Conservation (phyloP, 495 filamentous ascomycete genomes). For the Clohesyomyces aquaticus region DNA sequence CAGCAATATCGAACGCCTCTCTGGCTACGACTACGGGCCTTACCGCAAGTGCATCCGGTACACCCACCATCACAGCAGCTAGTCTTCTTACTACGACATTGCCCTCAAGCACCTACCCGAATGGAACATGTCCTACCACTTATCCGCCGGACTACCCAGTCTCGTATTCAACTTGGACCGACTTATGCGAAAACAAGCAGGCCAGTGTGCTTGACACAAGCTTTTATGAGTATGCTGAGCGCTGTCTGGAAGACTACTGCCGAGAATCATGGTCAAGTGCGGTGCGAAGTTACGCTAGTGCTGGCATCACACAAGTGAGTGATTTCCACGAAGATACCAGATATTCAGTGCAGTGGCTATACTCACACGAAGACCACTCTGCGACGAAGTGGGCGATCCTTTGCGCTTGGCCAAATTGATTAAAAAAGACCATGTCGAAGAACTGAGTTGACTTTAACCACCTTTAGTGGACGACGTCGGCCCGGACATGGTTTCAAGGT, state of each 20-base stretch:
- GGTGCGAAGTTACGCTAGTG: background rate
- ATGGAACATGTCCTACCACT: constrained; percentile 15
- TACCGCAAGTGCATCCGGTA: background rate
- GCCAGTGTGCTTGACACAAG: background rate
- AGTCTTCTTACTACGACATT: background rate
- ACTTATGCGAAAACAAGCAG: background rate
- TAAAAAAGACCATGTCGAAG: too few species aligned
- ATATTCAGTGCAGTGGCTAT: too few species aligned
- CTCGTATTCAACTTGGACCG: background rate
- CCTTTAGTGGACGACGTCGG: constrained; percentile 7
- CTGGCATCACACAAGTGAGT: background rate
- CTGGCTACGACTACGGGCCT: background rate
- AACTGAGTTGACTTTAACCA: background rate
- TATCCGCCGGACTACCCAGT: constrained; percentile 7
- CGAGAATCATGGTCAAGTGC: background rate
- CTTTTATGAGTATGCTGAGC: background rate
- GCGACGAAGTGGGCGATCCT: too few species aligned
- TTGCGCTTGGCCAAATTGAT: too few species aligned
- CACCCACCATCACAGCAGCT: constrained; percentile 1
- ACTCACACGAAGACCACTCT: too few species aligned
- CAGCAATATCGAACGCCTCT: background rate
- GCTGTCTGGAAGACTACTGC: constrained; percentile 3
- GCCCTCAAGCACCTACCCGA: background rate
- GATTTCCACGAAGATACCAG: too few species aligned
- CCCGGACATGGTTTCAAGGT: constrained; percentile 1